Evolutionary conservation across 2,329 filamentous ascomycete genomes (phyloP), one percentile per base, ranked within the genome.

Genomic region (Aspergillus sp.): DNA sequence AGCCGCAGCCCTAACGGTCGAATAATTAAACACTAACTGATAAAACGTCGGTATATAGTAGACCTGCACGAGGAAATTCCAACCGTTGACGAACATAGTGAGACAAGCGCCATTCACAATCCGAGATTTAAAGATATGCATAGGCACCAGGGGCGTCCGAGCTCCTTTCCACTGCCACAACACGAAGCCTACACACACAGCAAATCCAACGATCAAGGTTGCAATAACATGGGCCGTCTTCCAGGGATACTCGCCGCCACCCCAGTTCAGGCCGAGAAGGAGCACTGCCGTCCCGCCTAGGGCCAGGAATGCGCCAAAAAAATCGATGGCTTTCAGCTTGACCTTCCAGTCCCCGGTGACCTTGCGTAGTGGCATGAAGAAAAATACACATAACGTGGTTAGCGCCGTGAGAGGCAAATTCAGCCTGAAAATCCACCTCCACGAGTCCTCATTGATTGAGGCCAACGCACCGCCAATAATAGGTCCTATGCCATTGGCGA

Each of bases 31-130:
- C 1, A 75, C 76, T 45, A 81, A 77, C 57, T 83, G 79, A 40
- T 78, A 78, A 57, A 80, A 83, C 0, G 81, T 69, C 0, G 80
- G 80, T 2, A 83, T 66, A 53, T 78, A 83, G 59, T 82, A 83
- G 2, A 82, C 59, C 50, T 80, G 77, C n/a, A 77, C 72, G 27
- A 79, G 65, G 46, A 79, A 79, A 52, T 79, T 79, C 77, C 77
- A 80, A 3, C 77, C 77, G 43, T 79, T 79, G 56, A 80, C 73
- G 33, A 76, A 74, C 74, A 78, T 78, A 10, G 75, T 78, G 12
- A 80, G 52, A 48, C 74, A 78, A 1, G 76, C 74, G 1, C 77
- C 76, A 33, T 76, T 77, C 29, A 79, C 75, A 29, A 79, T 76
- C 10, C 63, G 65, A 1, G 67, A 71, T 52, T 72, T 72, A 67